Evolutionary conservation across 441 rosid species (phyloP).

Genomic region (Breynia disticha): DNA sequence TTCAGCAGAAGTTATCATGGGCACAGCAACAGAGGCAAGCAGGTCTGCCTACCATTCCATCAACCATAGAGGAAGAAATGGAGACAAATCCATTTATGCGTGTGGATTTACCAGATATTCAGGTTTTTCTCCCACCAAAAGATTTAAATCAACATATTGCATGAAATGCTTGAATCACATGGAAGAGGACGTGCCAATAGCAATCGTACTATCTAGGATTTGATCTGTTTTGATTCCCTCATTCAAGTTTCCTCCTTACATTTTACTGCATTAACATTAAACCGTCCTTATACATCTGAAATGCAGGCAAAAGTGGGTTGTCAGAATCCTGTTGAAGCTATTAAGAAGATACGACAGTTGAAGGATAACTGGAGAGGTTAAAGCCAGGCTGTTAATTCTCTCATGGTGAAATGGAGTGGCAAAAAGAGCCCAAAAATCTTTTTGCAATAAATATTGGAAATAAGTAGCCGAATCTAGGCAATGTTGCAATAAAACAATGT

Average conservation of each 20-base stretch:
- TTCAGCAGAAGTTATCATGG: conserved; percentile 63
- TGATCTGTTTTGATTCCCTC: too few species aligned
- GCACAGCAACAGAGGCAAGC: conserved; percentile 61
- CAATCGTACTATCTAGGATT: too few species aligned
- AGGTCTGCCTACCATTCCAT: conserved; percentile 71
- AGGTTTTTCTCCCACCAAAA: conserved; percentile 20
- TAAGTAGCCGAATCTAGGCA: too few species aligned
- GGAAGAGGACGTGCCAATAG: too few species aligned
- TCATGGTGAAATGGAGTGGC: too few species aligned
- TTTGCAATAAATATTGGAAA: too few species aligned
- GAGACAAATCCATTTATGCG: conserved; percentile 86
- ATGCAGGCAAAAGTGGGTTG: conserved; percentile 50
- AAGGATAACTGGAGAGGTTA: conserved; percentile 86
- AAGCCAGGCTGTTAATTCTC: background rate
- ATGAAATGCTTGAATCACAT: too few species aligned
- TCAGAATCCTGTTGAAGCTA: conserved; percentile 54
- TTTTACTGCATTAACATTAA: too few species aligned
- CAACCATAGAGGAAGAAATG: conserved; percentile 73
- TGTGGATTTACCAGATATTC: conserved; percentile 52
- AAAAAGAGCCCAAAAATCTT: too few species aligned
- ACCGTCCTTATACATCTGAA: too few species aligned
- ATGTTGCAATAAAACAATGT: too few species aligned
- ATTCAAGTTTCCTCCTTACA: too few species aligned
- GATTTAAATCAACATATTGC: background rate
- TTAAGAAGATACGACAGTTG: conserved; percentile 48